Evolutionary conservation across 2,329 filamentous ascomycete species (phyloP).

Genomic region (Colletotrichum zoysiae): DNA sequence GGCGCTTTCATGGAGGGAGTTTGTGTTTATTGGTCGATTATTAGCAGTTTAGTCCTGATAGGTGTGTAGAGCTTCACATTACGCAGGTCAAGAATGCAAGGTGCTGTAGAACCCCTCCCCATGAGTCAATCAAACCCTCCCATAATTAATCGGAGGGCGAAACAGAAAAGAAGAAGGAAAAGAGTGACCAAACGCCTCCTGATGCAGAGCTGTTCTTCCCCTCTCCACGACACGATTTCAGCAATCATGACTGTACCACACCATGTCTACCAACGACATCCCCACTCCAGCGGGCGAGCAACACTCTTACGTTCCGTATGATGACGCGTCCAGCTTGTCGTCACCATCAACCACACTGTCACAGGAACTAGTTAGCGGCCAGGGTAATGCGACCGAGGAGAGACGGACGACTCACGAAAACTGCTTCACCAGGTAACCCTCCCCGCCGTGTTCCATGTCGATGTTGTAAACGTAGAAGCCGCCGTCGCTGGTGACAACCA

Average conservation of each 20-base stretch:
- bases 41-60: neutral
- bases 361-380: constrained; percentile 15
- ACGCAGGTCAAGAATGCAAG: constrained; percentile 15
- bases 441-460: constrained; percentile 93
- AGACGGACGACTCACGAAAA: constrained; percentile 78
- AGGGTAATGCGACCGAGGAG: neutral
- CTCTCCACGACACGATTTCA: neutral
- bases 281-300: neutral
- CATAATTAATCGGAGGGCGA: neutral
- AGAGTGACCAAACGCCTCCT: constrained; percentile 26
- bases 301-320: constrained; percentile 53
- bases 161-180: neutral
- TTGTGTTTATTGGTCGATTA: neutral
- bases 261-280: neutral
- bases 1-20: neutral
- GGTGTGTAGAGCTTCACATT: constrained; percentile 1
- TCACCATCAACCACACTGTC: constrained; percentile 66
- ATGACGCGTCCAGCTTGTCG: constrained; percentile 65
- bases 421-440: constrained; percentile 90
- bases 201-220: constrained; percentile 21
- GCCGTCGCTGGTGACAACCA: constrained; percentile 97
- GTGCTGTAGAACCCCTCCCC: constrained; percentile 8
- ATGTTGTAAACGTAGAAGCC: constrained; percentile 96
- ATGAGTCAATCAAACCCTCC: neutral
- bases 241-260: neutral